Conservation (phyloP, 176 grass and related monocot species). For the Musa schizocarpa region DNA sequence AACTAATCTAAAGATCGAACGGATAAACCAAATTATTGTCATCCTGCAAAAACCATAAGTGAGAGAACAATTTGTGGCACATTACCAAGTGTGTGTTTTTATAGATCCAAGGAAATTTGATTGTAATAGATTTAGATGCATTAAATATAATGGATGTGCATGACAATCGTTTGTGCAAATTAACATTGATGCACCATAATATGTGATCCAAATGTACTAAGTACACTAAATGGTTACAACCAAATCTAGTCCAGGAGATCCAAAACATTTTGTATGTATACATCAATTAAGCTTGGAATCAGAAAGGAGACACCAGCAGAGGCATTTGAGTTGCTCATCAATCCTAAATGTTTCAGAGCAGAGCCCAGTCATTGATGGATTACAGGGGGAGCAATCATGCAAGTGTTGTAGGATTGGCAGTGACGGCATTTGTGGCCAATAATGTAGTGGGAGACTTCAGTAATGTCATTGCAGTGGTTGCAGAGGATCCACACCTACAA, state of each 20-base stretch:
- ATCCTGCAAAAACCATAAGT: no score
- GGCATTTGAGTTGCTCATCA: neutral
- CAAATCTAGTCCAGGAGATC: neutral
- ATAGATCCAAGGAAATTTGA: no score
- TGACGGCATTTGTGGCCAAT: conserved; percentile 65
- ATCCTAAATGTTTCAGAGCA: neutral
- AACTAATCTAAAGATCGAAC: no score
- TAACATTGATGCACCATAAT: no score
- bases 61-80: no score
- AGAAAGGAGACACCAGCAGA: neutral
- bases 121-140: no score
- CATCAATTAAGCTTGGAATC: neutral
- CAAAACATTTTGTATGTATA: neutral
- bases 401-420: conserved; percentile 73
- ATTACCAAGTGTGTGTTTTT: no score
- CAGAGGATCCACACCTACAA: conserved; percentile 79
- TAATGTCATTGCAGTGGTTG: conserved; percentile 77
- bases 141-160: no score
- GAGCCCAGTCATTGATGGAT: conserved; percentile 26
- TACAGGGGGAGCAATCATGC: conserved; percentile 42
- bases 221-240: no score
- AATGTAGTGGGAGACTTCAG: conserved; percentile 44
- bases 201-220: no score
- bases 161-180: no score
- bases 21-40: no score